A percentile compares a stretch with the other conserved stretches of the same genome.
These are phyloP conservation scores for Podaxis carcinomalis DNA, from an alignment of 768 basidiomycete species.

Conservation along the genomic window DNA sequence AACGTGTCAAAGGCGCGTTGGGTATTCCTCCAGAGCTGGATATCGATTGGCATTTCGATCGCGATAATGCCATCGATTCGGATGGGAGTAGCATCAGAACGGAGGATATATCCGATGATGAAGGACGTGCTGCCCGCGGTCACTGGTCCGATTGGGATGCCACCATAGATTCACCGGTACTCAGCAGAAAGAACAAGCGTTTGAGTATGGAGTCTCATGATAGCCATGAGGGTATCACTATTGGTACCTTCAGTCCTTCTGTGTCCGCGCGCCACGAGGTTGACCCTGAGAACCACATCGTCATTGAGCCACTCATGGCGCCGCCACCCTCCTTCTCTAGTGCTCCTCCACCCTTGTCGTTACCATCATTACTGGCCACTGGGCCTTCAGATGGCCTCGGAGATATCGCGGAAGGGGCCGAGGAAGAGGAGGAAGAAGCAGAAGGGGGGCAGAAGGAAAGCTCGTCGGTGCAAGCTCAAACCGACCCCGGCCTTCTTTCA, in stretches of 20 bases:
- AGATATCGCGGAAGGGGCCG: constrained; percentile 61
- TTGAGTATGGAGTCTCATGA: constrained; percentile 18
- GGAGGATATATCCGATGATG: constrained; percentile 39
- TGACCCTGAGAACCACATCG: constrained; percentile 8
- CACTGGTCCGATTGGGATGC: constrained; percentile 46
- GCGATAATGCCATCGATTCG: not conserved
- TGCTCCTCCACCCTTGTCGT: constrained; percentile 14
- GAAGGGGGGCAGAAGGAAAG: constrained; percentile 9
- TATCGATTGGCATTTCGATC: constrained; percentile 41
- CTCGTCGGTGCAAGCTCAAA: constrained; percentile 11
- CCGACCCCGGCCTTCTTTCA: constrained; percentile 21
- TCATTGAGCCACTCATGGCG: constrained; percentile 53
- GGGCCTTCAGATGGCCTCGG: constrained; percentile 39
- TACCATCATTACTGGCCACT: constrained; percentile 35
- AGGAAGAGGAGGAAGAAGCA: constrained; percentile 46
- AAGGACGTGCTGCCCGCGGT: constrained; percentile 31
- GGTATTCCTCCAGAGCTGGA: constrained; percentile 86
- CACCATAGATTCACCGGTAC: constrained; percentile 38
- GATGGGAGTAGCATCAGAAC: constrained; percentile 22
- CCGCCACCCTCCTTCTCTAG: constrained; percentile 20
- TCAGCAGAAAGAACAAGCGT: constrained; percentile 19
- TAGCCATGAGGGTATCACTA: constrained; percentile 13
- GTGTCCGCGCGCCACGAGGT: constrained; percentile 9
- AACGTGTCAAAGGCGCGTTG: constrained; percentile 81
- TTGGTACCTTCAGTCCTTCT: constrained; percentile 19